These are phyloP conservation scores for Eimeria necatrix DNA, from an alignment of 169 alveolate genomes.

Conservation along the genomic window DNA sequence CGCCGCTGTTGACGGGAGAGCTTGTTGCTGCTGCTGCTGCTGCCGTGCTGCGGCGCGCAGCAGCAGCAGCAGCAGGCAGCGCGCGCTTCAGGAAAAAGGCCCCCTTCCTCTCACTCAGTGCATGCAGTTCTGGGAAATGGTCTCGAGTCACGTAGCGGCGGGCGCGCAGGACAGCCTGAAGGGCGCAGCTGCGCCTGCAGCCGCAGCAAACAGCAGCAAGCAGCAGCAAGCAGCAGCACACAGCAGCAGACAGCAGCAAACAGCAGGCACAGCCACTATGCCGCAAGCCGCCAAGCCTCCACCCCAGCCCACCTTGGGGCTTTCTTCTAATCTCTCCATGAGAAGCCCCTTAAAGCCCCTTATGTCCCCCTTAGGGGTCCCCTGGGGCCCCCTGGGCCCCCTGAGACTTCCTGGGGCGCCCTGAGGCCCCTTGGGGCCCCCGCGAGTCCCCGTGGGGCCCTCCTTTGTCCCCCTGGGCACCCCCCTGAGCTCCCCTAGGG, in stretches of 20 bases:
- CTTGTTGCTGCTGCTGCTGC: constrained; percentile 20
- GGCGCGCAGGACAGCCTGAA: constrained; percentile 62
- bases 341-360: no score
- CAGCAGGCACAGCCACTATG: neutral
- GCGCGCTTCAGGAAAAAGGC: constrained; percentile 25
- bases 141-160: constrained; percentile 72
- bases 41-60: constrained; percentile 59
- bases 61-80: constrained; percentile 48
- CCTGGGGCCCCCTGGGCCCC: no score
- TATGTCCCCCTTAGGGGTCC: no score
- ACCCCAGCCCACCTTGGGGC: neutral
- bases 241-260: no score
- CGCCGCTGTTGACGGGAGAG: constrained; percentile 30
- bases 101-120: constrained; percentile 64
- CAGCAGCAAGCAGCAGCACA: neutral
- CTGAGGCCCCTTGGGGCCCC: no score
- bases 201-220: neutral
- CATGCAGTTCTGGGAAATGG: constrained; percentile 71
- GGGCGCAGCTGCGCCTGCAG: constrained; percentile 69
- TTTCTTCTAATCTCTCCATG: no score
- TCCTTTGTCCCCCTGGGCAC: no score
- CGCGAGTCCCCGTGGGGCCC: no score
- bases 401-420: no score
- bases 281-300: neutral
- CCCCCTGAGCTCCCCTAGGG: no score